These are phyloP conservation scores for Xylaria curta DNA, from an alignment of 495 filamentous ascomycete species.

Conservation along the genomic window DNA sequence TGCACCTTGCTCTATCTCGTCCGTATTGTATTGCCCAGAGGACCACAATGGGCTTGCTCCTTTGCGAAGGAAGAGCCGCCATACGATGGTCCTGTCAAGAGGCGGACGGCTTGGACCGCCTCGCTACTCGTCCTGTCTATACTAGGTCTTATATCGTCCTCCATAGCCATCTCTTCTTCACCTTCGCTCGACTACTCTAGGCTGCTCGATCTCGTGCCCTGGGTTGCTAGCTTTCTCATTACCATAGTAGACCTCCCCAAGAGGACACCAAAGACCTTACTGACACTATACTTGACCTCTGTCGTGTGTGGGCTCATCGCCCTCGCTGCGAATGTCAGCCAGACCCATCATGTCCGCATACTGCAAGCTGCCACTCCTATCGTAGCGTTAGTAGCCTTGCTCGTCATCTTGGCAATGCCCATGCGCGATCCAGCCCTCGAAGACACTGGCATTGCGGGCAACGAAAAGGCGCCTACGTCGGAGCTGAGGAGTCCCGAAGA, in stretches of 20 bases:
- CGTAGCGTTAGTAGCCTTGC: slow-evolving; percentile 52
- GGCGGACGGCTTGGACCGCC: slow-evolving; percentile 37
- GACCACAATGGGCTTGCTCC: slow-evolving; percentile 40
- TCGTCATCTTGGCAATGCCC: slow-evolving; percentile 72
- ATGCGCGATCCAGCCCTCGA: slow-evolving; percentile 66
- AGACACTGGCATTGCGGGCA: slow-evolving; percentile 64
- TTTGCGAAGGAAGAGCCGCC: slow-evolving; percentile 40
- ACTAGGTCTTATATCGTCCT: slow-evolving; percentile 35
- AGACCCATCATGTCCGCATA: slow-evolving; percentile 41
- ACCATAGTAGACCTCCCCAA: slow-evolving; percentile 57
- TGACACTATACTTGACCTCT: slow-evolving; percentile 46
- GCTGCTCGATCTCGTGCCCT: slow-evolving; percentile 41
- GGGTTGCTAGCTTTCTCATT: slow-evolving; percentile 53
- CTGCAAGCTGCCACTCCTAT: slow-evolving; percentile 50
- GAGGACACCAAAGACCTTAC: slow-evolving; percentile 49
- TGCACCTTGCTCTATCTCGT: slow-evolving; percentile 36
- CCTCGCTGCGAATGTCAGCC: slow-evolving; percentile 39
- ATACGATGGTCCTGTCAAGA: slow-evolving; percentile 23
- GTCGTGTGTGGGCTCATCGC: slow-evolving; percentile 44
- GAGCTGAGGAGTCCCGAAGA: slow-evolving; percentile 81
- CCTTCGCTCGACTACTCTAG: slow-evolving; percentile 27
- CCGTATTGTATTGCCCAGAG: slow-evolving; percentile 30
- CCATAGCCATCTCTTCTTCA: slow-evolving; percentile 31
- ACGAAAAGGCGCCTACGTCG: slow-evolving; percentile 62
- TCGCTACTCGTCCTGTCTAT: slow-evolving; percentile 30